A percentile compares a stretch with the other conserved stretches of the same genome.
Conservation (phyloP, 768 basidiomycete genomes). For the Sistotremastrum niveocremeum region DNA sequence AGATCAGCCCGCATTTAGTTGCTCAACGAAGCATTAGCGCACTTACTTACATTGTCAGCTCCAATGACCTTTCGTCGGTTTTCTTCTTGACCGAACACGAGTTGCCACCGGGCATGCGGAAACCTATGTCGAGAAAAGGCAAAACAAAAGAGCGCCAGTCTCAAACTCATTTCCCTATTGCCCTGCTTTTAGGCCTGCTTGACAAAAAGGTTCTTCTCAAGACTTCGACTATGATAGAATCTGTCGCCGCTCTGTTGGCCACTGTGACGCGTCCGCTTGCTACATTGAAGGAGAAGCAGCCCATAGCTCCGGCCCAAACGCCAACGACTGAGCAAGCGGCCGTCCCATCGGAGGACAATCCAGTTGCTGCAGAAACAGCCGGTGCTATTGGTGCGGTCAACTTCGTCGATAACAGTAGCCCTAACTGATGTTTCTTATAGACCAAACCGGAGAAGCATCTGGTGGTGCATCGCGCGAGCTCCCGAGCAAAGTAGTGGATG, state of each 20-base stretch:
- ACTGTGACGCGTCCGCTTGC: conserved; percentile 77
- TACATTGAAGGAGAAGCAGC: conserved; percentile 39
- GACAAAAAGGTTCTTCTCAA: conserved; percentile 78
- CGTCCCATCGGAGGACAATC: conserved; percentile 9
- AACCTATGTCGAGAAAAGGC: conserved; percentile 64
- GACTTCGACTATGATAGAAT: conserved; percentile 86
- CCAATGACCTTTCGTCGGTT: conserved; percentile 71
- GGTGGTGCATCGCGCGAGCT: conserved; percentile 1
- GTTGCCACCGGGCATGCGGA: conserved; percentile 62
- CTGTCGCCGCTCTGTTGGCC: conserved; percentile 76
- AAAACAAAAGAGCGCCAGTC: conserved; percentile 88
- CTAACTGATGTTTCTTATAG: conserved; percentile 1
- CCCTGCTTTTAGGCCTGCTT: conserved; percentile 74
- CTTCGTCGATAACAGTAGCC: background rate
- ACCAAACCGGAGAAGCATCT: conserved; percentile 8
- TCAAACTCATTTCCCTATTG: conserved; percentile 83
- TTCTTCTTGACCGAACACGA: conserved; percentile 98
- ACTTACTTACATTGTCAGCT: conserved; percentile 71
- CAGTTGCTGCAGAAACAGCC: conserved; percentile 10
- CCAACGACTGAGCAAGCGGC: background rate
- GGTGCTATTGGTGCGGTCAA: conserved; percentile 9
- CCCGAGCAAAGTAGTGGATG: conserved; percentile 5
- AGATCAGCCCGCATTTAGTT: conserved; percentile 82
- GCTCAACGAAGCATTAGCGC: conserved; percentile 92
- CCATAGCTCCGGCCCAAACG: conserved; percentile 1